phyloP scores from a whole-genome alignment of 2,329 filamentous ascomycete species.

The Tolypocladium paradoxum region DNA sequence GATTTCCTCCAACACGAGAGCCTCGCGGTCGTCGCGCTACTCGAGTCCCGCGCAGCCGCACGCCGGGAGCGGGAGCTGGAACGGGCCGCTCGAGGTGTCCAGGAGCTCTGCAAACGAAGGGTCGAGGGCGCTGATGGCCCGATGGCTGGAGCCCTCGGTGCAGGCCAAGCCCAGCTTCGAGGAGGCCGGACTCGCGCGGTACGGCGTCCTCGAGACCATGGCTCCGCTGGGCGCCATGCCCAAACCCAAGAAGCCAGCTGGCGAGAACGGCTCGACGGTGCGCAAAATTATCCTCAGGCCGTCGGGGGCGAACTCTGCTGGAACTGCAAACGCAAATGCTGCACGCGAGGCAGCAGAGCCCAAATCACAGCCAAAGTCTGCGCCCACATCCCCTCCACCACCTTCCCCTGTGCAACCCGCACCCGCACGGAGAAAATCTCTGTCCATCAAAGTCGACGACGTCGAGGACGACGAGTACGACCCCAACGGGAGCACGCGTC shows the following conservation, averaged over 20 bases:
- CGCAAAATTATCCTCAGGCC: conserved; percentile 37
- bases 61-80: conserved; percentile 10
- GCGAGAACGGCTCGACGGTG: conserved; percentile 13
- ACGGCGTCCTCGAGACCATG: conserved; percentile 76
- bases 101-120: conserved; percentile 23
- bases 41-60: conserved; percentile 38
- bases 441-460: conserved; percentile 17
- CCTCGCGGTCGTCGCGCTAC: conserved; percentile 41
- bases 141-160: conserved; percentile 48
- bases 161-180: conserved; percentile 62
- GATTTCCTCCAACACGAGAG: conserved; percentile 34
- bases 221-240: conserved; percentile 67
- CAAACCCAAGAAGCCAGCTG: conserved; percentile 33
- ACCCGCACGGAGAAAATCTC: conserved; percentile 10
- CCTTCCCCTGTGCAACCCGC: conserved; percentile 12
- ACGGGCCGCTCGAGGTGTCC: conserved; percentile 25
- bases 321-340: not conserved
- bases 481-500: conserved; percentile 22
- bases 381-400: conserved; percentile 5
- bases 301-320: conserved; percentile 15
- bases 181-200: conserved; percentile 62
- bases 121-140: conserved; percentile 40
- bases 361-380: conserved; percentile 1
- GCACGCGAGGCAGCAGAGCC: conserved; percentile 15
- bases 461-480: conserved; percentile 33